Base-by-base conservation (phyloP, 768 basidiomycete species). In the Botryobasidium botryosum region DNA sequence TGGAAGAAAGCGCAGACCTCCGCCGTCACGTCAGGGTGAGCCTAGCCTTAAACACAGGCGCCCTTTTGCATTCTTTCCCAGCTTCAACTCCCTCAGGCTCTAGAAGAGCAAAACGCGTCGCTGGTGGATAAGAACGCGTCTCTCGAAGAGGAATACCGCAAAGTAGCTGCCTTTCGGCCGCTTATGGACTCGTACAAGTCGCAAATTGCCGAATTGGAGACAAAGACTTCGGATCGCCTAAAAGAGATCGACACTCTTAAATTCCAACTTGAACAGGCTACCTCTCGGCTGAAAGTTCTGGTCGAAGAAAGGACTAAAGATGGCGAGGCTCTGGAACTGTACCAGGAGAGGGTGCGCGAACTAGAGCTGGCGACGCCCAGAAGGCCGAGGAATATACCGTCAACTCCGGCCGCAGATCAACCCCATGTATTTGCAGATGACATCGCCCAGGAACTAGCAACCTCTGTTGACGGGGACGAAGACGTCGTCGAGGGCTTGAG, bases 31-130 rank as follows among this genome's bases (percentile, higher is more conserved):
- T 68, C 43, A 62, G 66, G 52, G 66, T 66, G 37, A 25, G 58
- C 42, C n/a, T 3, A 15, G 35, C 15, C 40, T 33, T 48, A 17
- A 15, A 39, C 10, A 6, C 23, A 17, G 23, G 13, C 29, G 7
- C 21, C 26, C 4, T 21, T 2, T 6, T 15, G 2, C 44, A 51
- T 46, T 40, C 40, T 4, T 21, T 44, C 13, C 15, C n/a, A 27
- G 12, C 24, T 12, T 18, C 18, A 24, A 20, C 35, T 26, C 6
- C 13, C 35, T 12, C 46, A 90, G 87, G 74, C 76, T 2, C 67
- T 96, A 21, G 91, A 97, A 63, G 83, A 79, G 53, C 87, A 99
- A 62, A 96, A 97, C 53, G 78, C 86, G 4, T 75, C 77, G 45
- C 72, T 99, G 4, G 79, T 96, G 17, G 85, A 94, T 66, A 82